phyloP scores from a whole-genome alignment of 331 rosid species.

The Acacia concinna region DNA sequence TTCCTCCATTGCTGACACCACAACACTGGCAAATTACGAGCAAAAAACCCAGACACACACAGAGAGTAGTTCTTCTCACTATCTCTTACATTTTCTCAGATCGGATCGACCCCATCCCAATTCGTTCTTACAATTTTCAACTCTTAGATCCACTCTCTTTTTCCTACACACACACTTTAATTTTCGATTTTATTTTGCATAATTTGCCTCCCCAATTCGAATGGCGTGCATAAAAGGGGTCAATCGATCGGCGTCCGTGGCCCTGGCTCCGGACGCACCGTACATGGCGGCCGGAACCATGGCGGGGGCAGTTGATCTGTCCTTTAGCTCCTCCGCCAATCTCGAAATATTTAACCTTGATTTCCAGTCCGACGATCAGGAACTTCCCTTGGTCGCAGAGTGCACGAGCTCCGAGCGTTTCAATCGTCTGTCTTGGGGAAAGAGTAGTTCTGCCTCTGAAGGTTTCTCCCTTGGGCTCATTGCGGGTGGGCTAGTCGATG shows the following conservation, averaged over 20 bases:
- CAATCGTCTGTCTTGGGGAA: conserved; percentile 86
- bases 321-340: conserved; percentile 92
- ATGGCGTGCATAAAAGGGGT: conserved; percentile 96
- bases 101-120: conserved; percentile 51
- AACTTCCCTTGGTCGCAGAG: conserved; percentile 78
- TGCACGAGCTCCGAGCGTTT: conserved; percentile 86
- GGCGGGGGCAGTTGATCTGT: conserved; percentile 99
- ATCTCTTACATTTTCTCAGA: conserved; percentile 46
- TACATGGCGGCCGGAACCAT: conserved; percentile 97
- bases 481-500: conserved; percentile 94
- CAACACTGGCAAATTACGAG: not conserved
- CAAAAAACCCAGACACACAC: not conserved
- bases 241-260: conserved; percentile 93
- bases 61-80: conserved; percentile 46
- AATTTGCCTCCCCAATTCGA: conserved; percentile 37
- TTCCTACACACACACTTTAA: not conserved
- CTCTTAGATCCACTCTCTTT: conserved; percentile 34
- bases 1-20: not conserved
- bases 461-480: conserved; percentile 70
- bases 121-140: not conserved
- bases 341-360: conserved; percentile 93
- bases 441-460: conserved; percentile 52
- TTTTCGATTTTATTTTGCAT: conserved; percentile 24
- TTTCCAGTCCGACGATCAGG: conserved; percentile 93
- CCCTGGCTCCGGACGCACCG: conserved; percentile 94